Percentiles rank a stretch among this genome's conserved stretches.
phyloP scores from a whole-genome alignment of 768 basidiomycete species.

The Psilocybe cubensis region DNA sequence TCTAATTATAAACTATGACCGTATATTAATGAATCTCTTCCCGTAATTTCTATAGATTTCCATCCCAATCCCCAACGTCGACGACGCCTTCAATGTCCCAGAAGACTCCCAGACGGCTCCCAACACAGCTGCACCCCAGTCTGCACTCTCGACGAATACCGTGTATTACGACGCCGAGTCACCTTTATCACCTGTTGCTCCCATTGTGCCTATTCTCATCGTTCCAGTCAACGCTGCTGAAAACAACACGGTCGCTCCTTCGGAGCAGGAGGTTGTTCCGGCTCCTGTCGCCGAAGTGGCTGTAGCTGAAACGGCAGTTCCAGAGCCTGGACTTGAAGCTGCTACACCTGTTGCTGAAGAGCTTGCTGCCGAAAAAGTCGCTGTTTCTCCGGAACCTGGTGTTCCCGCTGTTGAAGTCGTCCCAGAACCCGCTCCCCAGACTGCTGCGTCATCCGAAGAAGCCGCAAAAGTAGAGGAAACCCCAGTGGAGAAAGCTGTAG shows the following conservation, averaged over 20 bases:
- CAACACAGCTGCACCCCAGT: slow-evolving; percentile 15
- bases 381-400: not conserved
- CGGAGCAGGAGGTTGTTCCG: not conserved
- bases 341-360: not conserved
- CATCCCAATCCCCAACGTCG: slow-evolving; percentile 32
- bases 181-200: slow-evolving; percentile 24
- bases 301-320: not conserved
- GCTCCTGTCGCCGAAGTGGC: slow-evolving; percentile 4
- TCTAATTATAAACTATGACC: slow-evolving; percentile 1
- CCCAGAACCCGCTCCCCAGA: not conserved
- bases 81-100: slow-evolving; percentile 23
- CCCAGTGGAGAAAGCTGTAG: not conserved
- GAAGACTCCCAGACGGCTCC: slow-evolving; percentile 18
- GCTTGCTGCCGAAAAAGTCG: not conserved
- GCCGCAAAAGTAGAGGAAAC: not conserved
- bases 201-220: slow-evolving; percentile 39
- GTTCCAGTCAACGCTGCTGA: slow-evolving; percentile 45
- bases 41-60: slow-evolving; percentile 24
- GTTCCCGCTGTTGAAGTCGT: not conserved
- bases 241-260: slow-evolving; percentile 30
- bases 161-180: slow-evolving; percentile 5
- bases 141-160: slow-evolving; percentile 4
- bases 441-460: not conserved
- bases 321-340: not conserved
- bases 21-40: slow-evolving; percentile 6